A percentile compares a stretch with the other conserved stretches of the same genome.
These are phyloP conservation scores for Candida tammaniensis DNA, from an alignment of 805 yeast genomes.

Conservation along the genomic window DNA sequence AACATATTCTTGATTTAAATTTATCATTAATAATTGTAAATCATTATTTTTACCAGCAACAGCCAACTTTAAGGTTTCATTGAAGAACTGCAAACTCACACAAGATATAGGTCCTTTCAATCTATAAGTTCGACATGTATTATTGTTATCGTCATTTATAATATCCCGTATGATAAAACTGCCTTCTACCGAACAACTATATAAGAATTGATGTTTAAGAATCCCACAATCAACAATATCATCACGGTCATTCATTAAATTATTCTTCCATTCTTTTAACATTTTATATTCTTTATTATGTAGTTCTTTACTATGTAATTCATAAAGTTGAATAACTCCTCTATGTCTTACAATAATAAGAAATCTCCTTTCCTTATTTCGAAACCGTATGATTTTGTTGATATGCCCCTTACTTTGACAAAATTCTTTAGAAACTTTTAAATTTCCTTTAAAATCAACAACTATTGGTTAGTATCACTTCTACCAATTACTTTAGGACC, in stretches of 20 bases:
- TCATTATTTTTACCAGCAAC: conserved; percentile 26
- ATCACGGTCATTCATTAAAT: conserved; percentile 16
- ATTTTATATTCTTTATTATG: no score
- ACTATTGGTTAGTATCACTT: no score
- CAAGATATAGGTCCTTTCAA: conserved; percentile 26
- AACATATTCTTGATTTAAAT: conserved; percentile 6
- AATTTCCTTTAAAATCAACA: neutral
- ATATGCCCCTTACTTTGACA: conserved; percentile 3
- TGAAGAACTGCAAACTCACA: conserved; percentile 14
- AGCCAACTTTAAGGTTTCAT: neutral
- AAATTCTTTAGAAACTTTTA: neutral
- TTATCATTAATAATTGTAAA: conserved; percentile 24
- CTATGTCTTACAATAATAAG: conserved; percentile 22
- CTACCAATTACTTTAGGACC: no score
- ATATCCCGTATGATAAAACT: conserved; percentile 32
- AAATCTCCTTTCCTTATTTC: conserved; percentile 13
- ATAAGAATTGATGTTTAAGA: conserved; percentile 25
- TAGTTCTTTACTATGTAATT: neutral
- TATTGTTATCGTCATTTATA: conserved; percentile 33
- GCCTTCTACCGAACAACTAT: conserved; percentile 33
- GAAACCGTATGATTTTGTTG: conserved; percentile 9
- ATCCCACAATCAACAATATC: conserved; percentile 25
- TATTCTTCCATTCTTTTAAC: conserved; percentile 34
- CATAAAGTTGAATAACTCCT: conserved; percentile 29
- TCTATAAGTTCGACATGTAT: conserved; percentile 22